These are phyloP conservation scores for Spatholobus suberectus DNA, from an alignment of 306 rosid species.

Conservation along the genomic window DNA sequence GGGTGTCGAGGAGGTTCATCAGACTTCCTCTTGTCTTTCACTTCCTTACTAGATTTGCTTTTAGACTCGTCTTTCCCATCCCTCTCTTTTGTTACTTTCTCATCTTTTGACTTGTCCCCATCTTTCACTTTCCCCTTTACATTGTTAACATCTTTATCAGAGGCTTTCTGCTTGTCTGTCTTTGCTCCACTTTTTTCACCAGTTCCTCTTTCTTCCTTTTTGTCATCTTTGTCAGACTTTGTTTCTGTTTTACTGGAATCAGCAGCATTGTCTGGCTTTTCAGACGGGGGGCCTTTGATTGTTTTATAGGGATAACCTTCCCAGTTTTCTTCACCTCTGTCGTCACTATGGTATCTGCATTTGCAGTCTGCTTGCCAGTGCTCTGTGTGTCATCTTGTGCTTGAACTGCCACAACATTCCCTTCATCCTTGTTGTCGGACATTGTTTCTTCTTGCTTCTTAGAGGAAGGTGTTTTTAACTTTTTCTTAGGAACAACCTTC, in stretches of 20 bases:
- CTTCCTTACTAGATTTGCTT: constrained; percentile 72
- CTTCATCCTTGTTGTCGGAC: constrained; percentile 54
- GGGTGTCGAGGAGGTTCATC: constrained; percentile 98
- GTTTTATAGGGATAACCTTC: constrained; percentile 51
- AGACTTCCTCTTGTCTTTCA: constrained; percentile 76
- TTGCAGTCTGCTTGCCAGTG: constrained; percentile 50
- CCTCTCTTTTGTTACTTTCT: constrained; percentile 59
- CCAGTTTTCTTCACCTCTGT: constrained; percentile 50
- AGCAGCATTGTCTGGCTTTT: constrained; percentile 48
- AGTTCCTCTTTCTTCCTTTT: constrained; percentile 57
- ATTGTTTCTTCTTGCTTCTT: constrained; percentile 52
- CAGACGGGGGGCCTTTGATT: constrained; percentile 50
- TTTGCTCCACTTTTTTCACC: constrained; percentile 58
- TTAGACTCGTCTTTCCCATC: constrained; percentile 68
- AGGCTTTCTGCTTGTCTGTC: constrained; percentile 55
- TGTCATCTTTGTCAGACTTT: constrained; percentile 59
- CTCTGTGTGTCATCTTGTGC: constrained; percentile 46
- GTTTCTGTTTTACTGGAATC: constrained; percentile 53
- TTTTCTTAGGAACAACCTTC: constrained; percentile 52
- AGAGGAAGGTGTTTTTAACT: constrained; percentile 51
- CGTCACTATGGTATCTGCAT: constrained; percentile 44
- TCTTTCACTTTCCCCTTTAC: constrained; percentile 64
- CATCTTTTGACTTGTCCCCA: constrained; percentile 72
- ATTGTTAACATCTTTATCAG: constrained; percentile 54
- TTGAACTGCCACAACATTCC: constrained; percentile 43